Evolutionary conservation across 78 protist species (phyloP).

Genomic region (Dictyostelium intermedium): DNA sequence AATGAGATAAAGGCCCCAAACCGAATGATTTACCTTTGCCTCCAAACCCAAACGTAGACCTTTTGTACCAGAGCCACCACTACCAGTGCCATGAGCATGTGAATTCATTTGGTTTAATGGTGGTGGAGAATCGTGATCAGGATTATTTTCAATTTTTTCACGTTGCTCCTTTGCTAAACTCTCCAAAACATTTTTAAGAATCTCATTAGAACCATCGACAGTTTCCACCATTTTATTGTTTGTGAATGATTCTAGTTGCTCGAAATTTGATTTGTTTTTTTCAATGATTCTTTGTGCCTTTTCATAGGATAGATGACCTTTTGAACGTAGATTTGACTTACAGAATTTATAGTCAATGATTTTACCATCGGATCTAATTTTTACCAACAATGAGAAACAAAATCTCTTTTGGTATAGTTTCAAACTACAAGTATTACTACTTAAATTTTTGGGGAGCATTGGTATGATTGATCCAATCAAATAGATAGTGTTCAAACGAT

Average conservation of each 20-base stretch:
- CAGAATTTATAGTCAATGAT: slow-evolving; percentile 32
- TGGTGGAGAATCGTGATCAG: not conserved
- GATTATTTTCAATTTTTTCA: not conserved
- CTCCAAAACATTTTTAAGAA: slow-evolving; percentile 1
- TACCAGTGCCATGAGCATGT: not conserved
- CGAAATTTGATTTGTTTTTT: not conserved
- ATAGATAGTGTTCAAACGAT: slow-evolving; percentile 66
- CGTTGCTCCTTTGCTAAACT: not conserved
- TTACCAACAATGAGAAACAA: slow-evolving; percentile 42
- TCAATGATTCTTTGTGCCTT: slow-evolving; percentile 56
- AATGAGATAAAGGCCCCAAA: slow-evolving; percentile 62
- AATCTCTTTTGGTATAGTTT: slow-evolving; percentile 54
- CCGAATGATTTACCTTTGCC: slow-evolving; percentile 36
- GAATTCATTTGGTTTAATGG: slow-evolving; percentile 2
- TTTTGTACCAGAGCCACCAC: not conserved
- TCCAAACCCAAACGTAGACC: slow-evolving; percentile 21
- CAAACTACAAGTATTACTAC: slow-evolving; percentile 41
- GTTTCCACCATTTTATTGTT: slow-evolving; percentile 19
- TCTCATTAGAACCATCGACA: not conserved
- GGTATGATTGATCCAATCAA: slow-evolving; percentile 52
- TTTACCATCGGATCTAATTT: slow-evolving; percentile 63
- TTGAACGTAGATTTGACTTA: slow-evolving; percentile 49
- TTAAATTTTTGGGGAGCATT: slow-evolving; percentile 65
- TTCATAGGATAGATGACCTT: slow-evolving; percentile 70
- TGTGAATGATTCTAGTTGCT: not conserved